These are phyloP conservation scores for Lactarius evosmus DNA, from an alignment of 768 basidiomycete species.

Conservation along the genomic window DNA sequence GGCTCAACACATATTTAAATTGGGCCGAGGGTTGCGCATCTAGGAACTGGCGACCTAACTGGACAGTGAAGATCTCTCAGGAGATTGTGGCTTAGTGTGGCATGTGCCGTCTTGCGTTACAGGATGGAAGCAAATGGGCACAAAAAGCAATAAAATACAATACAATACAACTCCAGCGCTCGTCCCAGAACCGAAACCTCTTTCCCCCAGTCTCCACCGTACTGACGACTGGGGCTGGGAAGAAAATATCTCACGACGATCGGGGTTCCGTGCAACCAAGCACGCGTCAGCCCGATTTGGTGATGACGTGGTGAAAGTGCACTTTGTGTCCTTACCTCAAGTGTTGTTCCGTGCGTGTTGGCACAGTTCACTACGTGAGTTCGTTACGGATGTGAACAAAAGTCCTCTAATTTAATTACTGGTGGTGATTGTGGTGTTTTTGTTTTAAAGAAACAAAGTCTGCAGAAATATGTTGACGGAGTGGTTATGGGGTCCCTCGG, in stretches of 20 bases:
- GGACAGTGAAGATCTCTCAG: background rate
- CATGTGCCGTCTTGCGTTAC: background rate
- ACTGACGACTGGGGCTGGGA: background rate
- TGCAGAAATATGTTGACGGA: too few relatives aligned
- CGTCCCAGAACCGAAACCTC: background rate
- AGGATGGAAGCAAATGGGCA: background rate
- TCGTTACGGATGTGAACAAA: background rate
- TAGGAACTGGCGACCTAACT: background rate
- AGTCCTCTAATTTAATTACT: too few relatives aligned
- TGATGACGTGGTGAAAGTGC: background rate
- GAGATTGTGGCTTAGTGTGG: background rate
- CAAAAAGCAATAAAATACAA: background rate
- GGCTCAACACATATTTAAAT: background rate
- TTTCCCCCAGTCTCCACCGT: background rate
- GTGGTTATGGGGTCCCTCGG: too few relatives aligned
- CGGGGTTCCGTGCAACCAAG: background rate
- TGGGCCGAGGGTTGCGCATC: slow-evolving; percentile 1
- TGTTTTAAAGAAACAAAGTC: background rate
- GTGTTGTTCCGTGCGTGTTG: background rate
- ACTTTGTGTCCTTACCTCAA: background rate
- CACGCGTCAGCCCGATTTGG: background rate
- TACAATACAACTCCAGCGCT: background rate
- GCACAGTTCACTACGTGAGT: background rate
- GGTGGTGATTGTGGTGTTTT: too few relatives aligned
- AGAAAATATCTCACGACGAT: background rate